Conservation (phyloP, 352 stramenopile species). For the Phytophthora vignae region DNA sequence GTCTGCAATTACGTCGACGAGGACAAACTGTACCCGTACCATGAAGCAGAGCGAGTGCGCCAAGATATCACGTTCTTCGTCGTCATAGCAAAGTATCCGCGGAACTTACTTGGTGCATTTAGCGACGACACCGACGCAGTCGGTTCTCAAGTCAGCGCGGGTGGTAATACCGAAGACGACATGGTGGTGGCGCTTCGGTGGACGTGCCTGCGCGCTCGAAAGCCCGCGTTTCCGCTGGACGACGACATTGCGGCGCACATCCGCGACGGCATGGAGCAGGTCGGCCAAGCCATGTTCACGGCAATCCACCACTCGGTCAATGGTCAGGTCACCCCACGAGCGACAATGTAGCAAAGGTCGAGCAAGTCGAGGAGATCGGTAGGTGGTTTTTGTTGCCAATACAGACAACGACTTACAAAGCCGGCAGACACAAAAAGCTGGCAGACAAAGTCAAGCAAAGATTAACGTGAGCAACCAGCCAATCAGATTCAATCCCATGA, state of each 20-base stretch:
- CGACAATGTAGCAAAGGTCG: neutral
- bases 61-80: conserved; percentile 58
- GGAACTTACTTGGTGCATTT: conserved; percentile 9
- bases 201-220: conserved; percentile 49
- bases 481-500: no score
- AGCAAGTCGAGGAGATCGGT: neutral
- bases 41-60: conserved; percentile 39
- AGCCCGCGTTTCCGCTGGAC: conserved; percentile 32
- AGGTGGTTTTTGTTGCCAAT: no score
- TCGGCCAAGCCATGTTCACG: conserved; percentile 36
- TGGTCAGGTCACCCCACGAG: neutral
- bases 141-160: neutral
- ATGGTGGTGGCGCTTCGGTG: conserved; percentile 41
- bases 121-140: neutral
- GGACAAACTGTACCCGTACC: conserved; percentile 60
- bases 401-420: no score
- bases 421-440: no score
- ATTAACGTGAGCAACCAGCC: no score
- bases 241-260: conserved; percentile 23
- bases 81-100: conserved; percentile 36
- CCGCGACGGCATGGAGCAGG: conserved; percentile 31
- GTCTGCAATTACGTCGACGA: conserved; percentile 58
- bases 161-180: conserved; percentile 10
- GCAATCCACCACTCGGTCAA: conserved; percentile 30
- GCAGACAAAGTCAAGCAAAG: no score